phyloP scores from a whole-genome alignment of 2,329 filamentous ascomycete species.

The Penicillium sp. region DNA sequence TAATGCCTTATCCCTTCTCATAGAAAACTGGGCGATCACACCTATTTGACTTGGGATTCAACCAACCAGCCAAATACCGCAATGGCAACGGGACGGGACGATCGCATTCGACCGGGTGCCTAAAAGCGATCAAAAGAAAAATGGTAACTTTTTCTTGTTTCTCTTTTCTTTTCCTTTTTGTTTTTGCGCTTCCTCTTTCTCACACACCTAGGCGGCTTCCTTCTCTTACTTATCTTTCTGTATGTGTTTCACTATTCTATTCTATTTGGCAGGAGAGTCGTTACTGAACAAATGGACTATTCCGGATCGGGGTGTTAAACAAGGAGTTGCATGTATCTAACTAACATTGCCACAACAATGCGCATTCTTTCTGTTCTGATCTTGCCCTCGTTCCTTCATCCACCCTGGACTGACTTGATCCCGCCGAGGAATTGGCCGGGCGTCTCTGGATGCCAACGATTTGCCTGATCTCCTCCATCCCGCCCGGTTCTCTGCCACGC shows the following conservation, averaged over 20 bases:
- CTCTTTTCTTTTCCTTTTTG: no score
- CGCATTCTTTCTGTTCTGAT: constrained; percentile 11
- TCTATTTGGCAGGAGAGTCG: neutral
- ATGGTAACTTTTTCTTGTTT: neutral
- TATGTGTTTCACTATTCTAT: constrained; percentile 3
- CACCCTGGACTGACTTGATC: constrained; percentile 13
- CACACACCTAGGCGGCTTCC: neutral
- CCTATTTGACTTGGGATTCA: constrained; percentile 93
- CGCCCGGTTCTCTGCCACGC: neutral
- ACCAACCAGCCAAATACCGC: constrained; percentile 54
- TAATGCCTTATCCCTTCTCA: neutral
- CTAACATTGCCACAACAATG: constrained; percentile 18
- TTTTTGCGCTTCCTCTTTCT: neutral
- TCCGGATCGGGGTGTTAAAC: constrained; percentile 15
- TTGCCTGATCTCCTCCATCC: neutral
- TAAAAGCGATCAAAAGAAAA: neutral
- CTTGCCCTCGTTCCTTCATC: neutral
- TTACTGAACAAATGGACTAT: constrained; percentile 16
- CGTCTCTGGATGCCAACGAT: constrained; percentile 10
- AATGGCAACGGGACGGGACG: constrained; percentile 54
- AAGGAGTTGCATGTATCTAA: constrained; percentile 23
- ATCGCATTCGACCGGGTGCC: constrained; percentile 35
- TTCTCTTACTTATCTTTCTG: neutral
- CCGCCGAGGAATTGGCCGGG: constrained; percentile 2
- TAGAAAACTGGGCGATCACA: constrained; percentile 96